These are phyloP conservation scores for Mortierella sp. DNA, from an alignment of 371 early-diverging fungal species.

Conservation along the genomic window DNA sequence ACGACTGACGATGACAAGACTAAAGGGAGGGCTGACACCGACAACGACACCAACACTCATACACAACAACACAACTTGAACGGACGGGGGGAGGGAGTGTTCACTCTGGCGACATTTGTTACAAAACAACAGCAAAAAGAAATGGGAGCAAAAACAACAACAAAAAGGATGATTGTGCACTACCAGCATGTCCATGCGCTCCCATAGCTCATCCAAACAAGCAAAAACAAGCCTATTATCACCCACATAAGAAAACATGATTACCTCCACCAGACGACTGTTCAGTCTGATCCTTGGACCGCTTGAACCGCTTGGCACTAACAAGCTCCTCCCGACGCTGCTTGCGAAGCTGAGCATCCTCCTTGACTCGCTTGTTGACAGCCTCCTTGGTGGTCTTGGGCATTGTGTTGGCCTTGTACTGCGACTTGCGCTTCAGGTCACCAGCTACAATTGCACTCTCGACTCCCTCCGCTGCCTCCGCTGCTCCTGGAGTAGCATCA, in stretches of 20 bases:
- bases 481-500: neutral
- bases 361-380: slow-evolving; percentile 33
- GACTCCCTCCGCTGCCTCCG: neutral
- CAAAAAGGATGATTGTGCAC: neutral
- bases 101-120: neutral
- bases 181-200: no score
- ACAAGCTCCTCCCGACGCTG: slow-evolving; percentile 46
- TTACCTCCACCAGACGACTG: slow-evolving; percentile 13
- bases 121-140: neutral
- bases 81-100: neutral
- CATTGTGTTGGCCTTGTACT: slow-evolving; percentile 44
- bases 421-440: slow-evolving; percentile 30
- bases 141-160: neutral
- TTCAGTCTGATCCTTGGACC: slow-evolving; percentile 36
- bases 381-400: slow-evolving; percentile 32
- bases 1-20: neutral
- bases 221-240: neutral
- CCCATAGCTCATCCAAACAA: neutral
- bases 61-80: neutral
- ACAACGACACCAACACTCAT: neutral
- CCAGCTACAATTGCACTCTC: neutral
- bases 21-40: neutral
- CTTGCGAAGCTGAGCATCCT: slow-evolving; percentile 47
- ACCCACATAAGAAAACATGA: neutral
- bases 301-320: slow-evolving; percentile 50